Evolutionary conservation across 2,329 filamentous ascomycete species (phyloP), one percentile per base, ranked within the genome.

Genomic region (Penicillium sp.): DNA sequence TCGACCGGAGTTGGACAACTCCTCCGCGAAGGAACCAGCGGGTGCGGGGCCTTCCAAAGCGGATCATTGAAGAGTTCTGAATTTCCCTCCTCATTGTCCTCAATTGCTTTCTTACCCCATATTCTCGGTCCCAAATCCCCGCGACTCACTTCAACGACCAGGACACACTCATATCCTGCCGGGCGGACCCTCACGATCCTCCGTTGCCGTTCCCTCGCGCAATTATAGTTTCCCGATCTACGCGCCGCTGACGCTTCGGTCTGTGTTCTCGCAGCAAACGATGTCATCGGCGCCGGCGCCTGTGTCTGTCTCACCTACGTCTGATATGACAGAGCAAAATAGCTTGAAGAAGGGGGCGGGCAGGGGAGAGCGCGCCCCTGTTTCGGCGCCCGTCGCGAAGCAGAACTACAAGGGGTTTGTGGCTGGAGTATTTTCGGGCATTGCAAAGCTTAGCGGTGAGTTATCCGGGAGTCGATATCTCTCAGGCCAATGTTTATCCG

Each of bases 401-500:
- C 70, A 66, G 61, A 87, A 89, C 69, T 97, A 96, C 78, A 92
- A 90, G 66, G 94, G 92, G n/a, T 99, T 97, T 69, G 90, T 96
- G 25, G 94, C 90, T 0, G 94, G 94, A n/a, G 85, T 96, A 6
- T 96, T 96, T 69, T 95, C 90, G 33, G 94, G 94, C 22, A 87
- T 97, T 65, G 86, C 92, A 52, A 97, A 97, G 76, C 77, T 96
- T 51, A 84, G 83, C 64, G 90, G 90, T 92, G 73, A 62, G 81
- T 74, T 27, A 11, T 22, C 20, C 25, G 25, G 36, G 14, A 18
- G n/a, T 44, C 11, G 22, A 41, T 45, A 22, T 30, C 30, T 8
- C 10, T 40, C 27, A 30, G 14, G 45, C 22, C 46, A 45, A 49
- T 9, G 3, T 27, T 22, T 24, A 16, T 30, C 3, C 1, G 38